phyloP scores from a whole-genome alignment of 2,329 filamentous ascomycete genomes.

The Monosporascus sp. region DNA sequence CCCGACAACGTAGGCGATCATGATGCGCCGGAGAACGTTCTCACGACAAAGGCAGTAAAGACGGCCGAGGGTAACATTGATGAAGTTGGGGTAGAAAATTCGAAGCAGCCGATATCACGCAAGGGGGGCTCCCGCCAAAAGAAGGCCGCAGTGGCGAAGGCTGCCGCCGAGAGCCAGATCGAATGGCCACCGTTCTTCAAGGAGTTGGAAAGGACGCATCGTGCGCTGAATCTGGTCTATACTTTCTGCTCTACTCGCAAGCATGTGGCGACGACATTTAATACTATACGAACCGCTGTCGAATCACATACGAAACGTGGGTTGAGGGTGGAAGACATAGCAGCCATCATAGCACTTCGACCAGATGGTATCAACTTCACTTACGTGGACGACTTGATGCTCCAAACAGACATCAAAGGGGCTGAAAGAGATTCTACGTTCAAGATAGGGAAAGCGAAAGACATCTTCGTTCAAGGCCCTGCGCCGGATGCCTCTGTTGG shows the following conservation, averaged over 20 bases:
- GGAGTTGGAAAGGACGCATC: conserved; percentile 67
- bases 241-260: conserved; percentile 94
- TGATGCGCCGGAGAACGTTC: background rate
- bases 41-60: conserved; percentile 1
- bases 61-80: background rate
- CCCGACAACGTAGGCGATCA: conserved; percentile 2
- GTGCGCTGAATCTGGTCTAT: conserved; percentile 84
- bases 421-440: conserved; percentile 60
- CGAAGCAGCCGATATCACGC: conserved; percentile 2
- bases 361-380: conserved; percentile 75
- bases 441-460: conserved; percentile 48
- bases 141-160: conserved; percentile 10
- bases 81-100: background rate
- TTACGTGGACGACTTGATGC: conserved; percentile 78
- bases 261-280: conserved; percentile 85
- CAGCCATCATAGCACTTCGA: conserved; percentile 70
- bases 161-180: conserved; percentile 28
- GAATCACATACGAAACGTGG: conserved; percentile 72
- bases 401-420: conserved; percentile 74
- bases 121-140: conserved; percentile 10
- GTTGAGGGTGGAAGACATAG: conserved; percentile 71
- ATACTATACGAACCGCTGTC: conserved; percentile 78
- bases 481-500: conserved; percentile 53
- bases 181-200: conserved; percentile 74
- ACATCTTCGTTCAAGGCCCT: conserved; percentile 43